phyloP scores from a whole-genome alignment of 202 grass and related monocot genomes.

The Zoysia matrella region DNA sequence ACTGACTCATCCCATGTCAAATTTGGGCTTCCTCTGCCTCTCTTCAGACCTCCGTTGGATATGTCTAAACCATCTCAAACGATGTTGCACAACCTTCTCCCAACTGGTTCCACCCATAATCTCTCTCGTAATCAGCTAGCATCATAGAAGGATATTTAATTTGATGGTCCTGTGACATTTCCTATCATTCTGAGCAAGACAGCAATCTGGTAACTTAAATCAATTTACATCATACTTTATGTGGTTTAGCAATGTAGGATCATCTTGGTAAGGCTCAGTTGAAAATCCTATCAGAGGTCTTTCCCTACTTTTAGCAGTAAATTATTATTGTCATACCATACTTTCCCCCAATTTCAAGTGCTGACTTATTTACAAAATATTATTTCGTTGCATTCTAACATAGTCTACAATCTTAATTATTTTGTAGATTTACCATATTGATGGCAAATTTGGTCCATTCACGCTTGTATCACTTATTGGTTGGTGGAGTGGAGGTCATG shows the following conservation, averaged over 20 bases:
- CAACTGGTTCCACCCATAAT: no score
- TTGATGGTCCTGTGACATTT: conserved; percentile 19
- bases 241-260: not conserved
- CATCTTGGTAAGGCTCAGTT: conserved; percentile 1
- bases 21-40: no score
- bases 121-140: not conserved
- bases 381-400: conserved; percentile 20
- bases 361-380: not conserved
- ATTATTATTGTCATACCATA: conserved; percentile 6
- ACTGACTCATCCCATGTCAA: no score
- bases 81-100: no score
- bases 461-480: conserved; percentile 81
- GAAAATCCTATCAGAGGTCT: not conserved
- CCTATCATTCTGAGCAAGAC: conserved; percentile 7
- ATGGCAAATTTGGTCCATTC: conserved; percentile 78
- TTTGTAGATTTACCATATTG: conserved; percentile 78
- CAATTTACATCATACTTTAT: not conserved
- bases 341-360: not conserved
- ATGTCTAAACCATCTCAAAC: no score
- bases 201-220: not conserved
- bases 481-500: conserved; percentile 65
- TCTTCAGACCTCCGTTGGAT: no score
- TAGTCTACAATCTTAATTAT: conserved; percentile 22
- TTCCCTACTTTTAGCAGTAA: conserved; percentile 9
- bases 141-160: conserved; percentile 22